A percentile compares a stretch with the other conserved stretches of the same genome.
These are phyloP conservation scores for Hevea brasiliensis DNA, from an alignment of 345 rosid species.

Conservation along the genomic window DNA sequence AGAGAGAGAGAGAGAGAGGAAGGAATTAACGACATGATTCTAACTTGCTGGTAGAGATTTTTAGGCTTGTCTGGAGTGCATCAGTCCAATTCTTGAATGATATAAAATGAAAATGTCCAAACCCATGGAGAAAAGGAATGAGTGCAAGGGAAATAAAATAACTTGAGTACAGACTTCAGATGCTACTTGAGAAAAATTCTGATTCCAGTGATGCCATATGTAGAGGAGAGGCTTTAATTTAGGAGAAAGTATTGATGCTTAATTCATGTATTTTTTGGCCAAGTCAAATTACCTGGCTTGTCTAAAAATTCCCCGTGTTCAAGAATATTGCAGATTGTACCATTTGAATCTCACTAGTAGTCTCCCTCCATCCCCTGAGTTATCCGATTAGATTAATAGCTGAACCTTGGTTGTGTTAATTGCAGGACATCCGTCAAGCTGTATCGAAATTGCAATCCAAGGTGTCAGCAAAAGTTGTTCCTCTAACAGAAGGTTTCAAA, in stretches of 20 bases:
- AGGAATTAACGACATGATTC: not conserved
- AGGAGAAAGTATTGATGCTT: not conserved
- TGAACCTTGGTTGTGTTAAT: constrained; percentile 6
- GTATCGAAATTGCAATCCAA: constrained; percentile 69
- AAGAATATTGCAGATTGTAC: not conserved
- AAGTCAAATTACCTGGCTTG: not conserved
- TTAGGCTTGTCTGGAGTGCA: not conserved
- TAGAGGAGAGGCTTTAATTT: not conserved
- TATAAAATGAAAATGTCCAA: not conserved
- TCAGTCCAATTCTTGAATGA: not conserved
- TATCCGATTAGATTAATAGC: not conserved
- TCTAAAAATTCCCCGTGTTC: not conserved
- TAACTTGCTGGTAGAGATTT: not conserved
- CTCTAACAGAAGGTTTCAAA: constrained; percentile 89
- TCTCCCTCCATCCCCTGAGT: not conserved
- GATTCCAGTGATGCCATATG: not conserved
- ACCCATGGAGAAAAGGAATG: not conserved
- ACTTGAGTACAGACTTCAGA: not conserved
- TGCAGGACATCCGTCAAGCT: constrained; percentile 85
- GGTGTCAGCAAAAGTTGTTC: constrained; percentile 82
- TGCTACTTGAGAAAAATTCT: not conserved
- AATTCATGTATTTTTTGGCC: not conserved
- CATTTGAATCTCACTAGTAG: not conserved
- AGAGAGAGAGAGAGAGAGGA: not conserved
- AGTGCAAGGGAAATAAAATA: too few relatives aligned